Conservation (phyloP, 345 rosid species). For the Salix viminalis region DNA sequence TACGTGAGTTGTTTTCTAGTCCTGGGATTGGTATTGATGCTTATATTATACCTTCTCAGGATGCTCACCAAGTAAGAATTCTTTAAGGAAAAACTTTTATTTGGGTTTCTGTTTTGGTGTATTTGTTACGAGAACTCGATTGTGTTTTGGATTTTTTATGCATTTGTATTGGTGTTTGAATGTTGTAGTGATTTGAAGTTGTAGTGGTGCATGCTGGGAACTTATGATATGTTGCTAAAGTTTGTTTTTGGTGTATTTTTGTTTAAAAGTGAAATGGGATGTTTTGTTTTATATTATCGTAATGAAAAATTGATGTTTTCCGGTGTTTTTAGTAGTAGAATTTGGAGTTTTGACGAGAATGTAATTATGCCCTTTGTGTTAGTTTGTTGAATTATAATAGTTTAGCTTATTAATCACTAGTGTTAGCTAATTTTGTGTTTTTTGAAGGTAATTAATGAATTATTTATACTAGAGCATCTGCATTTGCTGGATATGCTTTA, state of each 20-base stretch:
- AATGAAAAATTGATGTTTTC: no score
- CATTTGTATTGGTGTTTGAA: not conserved
- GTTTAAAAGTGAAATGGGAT: no score
- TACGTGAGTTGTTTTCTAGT: slow-evolving; percentile 57
- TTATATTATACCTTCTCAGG: slow-evolving; percentile 92
- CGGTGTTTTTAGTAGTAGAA: no score
- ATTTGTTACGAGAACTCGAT: not conserved
- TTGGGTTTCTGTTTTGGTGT: not conserved
- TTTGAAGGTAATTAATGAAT: no score
- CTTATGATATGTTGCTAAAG: not conserved
- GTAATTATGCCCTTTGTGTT: no score
- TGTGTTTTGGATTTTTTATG: slow-evolving; percentile 2
- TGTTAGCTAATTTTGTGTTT: no score
- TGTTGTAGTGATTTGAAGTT: not conserved
- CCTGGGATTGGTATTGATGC: slow-evolving; percentile 84
- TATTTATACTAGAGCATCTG: no score
- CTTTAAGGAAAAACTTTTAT: not conserved
- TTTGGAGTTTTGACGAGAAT: no score
- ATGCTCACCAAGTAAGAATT: slow-evolving; percentile 58
- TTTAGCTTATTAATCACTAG: no score
- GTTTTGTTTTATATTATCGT: no score
- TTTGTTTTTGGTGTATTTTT: not conserved
- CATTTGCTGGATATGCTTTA: no score
- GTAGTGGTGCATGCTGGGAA: not conserved
- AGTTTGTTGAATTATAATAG: no score